Evolutionary conservation across 768 basidiomycete species (phyloP), one percentile per base, ranked within the genome.

Genomic region (Kockovaella imperatae): DNA sequence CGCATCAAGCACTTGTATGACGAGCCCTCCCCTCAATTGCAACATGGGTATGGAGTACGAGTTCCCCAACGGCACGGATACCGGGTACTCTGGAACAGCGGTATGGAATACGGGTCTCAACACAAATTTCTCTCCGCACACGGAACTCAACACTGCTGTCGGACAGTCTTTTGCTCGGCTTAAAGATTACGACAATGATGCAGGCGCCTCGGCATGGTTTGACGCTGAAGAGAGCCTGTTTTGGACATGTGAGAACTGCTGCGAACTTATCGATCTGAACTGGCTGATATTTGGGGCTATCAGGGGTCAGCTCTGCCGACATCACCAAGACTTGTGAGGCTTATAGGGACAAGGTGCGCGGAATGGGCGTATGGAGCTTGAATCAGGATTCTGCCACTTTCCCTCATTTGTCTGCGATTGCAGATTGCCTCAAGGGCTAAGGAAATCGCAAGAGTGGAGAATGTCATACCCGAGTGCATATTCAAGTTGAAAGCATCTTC

Each of bases 321-420:
- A 54, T 56, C 31, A 7, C 35, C 5, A 23, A n/a, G 17, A 41
- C 54, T 20, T 66, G 64, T 28, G 15, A 47, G 32, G 36, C 49
- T 20, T 50, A 42, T 18, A 50, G 50, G 36, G 21, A 21, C 10
- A 23, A 62, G 26, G 58, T 56, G 0, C 60, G 58, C 1, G 64
- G 64, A 7, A 42, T 60, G 42, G 45, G 62, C 46, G 39, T 52
- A 13, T 66, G 64, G 64, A 50, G 48, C 26, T n/a, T 49, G 8
- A 53, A 55, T 26, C 40, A 42, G 18, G 40, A 42, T 18, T 7
- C 40, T 6, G 24, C 13, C 13, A 11, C 21, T 24, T 6, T 11
- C 23, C 6, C 40, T 6, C 40, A 42, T 42, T 6, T 42, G 7
- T 11, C 7, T 7, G 20, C 40, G 11, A 11, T 42, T 21, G 40